Conservation (phyloP, 495 filamentous ascomycete genomes). For the Talaromyces thailandensis region DNA sequence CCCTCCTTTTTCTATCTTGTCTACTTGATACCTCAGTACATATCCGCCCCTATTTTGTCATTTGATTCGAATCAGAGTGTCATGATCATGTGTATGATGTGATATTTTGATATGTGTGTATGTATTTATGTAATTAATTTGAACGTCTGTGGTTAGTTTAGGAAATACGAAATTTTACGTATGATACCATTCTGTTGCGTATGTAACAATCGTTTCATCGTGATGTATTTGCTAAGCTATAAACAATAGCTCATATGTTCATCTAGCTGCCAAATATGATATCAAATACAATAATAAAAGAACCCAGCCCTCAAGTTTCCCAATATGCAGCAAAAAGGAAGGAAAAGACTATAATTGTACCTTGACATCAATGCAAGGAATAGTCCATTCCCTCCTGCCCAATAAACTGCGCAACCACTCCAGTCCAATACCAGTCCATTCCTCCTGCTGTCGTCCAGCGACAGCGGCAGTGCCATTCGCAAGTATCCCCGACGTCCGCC, state of each 20-base stretch:
- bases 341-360: slow-evolving; percentile 48
- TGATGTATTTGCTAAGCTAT: neutral
- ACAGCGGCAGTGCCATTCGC: neutral
- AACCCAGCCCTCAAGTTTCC: neutral
- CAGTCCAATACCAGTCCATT: slow-evolving; percentile 74
- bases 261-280: neutral
- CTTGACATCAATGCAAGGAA: slow-evolving; percentile 77
- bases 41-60: neutral
- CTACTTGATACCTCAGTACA: slow-evolving; percentile 7
- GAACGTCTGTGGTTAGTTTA: neutral
- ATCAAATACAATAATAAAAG: neutral
- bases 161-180: neutral
- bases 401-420: slow-evolving; percentile 75
- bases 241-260: neutral
- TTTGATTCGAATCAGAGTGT: neutral
- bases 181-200: neutral
- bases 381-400: slow-evolving; percentile 68
- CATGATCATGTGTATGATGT: neutral
- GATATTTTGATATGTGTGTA: neutral
- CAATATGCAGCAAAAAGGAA: neutral
- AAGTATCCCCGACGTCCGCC: slow-evolving; percentile 16
- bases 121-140: neutral
- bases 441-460: slow-evolving; percentile 20
- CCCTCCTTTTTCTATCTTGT: slow-evolving; percentile 4
- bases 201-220: neutral